Base-by-base conservation (phyloP, 2,329 filamentous ascomycete genomes). In the Taxawa tesnikishii region DNA sequence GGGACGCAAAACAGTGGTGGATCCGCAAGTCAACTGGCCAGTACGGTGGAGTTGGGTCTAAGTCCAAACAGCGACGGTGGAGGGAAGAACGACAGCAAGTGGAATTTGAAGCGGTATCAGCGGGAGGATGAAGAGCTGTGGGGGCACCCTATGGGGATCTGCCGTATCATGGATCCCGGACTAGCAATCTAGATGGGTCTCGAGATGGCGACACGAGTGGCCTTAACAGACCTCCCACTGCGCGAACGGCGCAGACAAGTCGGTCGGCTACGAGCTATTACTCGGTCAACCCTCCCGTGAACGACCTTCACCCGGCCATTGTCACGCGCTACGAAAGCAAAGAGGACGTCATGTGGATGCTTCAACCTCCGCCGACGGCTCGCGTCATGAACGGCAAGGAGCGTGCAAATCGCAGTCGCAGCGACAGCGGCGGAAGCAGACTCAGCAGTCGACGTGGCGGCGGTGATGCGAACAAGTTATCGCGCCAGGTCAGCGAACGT, bases 311-410 rank as follows among this genome's bases (percentile, higher is more conserved):
- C 66, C 23, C 75, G 72, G 50, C 74, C 64, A 48, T 46, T 3
- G 48, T 53, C 17, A 51, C 48, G 6, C 49, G 43, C 9, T 43
- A 52, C 18, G 30, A 38, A 13, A 42, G 43, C 8, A 36, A 39
- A 12, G 74, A 75, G 33, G 83, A 82, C 38, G 79, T 81, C 33
- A 70, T 69, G 48, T 94, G 87, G 87, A 94, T 94, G 85, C 63
- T 93, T 31, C 83, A 93, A 49, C 87, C 87, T 2, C 84, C 85
- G 1, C 87, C 87, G n/a, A 73, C 79, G 19, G 84, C 87, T 35
- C 85, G 79, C 53, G 68, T 94, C 38, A 94, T 94, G 87, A 81
- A 80, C 42, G 87, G 85, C 43, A 90, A 87, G 53, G 73, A 82
- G 21, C 73, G 74, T 17, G 75, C 79, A 13, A 73, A 68, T 45